Base-by-base conservation (phyloP, 495 filamentous ascomycete genomes). In the Aspergillus nanangensis region DNA sequence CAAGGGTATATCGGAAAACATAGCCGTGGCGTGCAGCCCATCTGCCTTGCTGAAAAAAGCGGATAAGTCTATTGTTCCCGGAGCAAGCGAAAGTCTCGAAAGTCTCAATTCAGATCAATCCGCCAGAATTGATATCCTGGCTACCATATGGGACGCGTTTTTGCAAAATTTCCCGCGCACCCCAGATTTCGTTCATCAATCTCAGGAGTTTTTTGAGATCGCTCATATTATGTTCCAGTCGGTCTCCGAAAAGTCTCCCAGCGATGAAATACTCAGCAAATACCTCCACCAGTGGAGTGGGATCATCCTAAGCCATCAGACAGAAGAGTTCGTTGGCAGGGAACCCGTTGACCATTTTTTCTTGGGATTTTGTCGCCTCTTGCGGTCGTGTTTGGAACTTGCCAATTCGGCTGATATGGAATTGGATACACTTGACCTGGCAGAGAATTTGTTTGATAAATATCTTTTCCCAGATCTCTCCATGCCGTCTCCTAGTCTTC, bases 381-480 rank as follows among this genome's bases (percentile, higher is more conserved):
- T 80, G 5, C 64, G 67, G 48, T 65, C 59, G 41, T 80, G 76
- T 44, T 56, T 80, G 15, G 65, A 78, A 14, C 58, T 74, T 21
- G 69, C 71, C n/a, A 67, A 67, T 24, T 50, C 53, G n/a, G 66
- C 62, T 18, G 60, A 70, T 37, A 61, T 72, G 27, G 49, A 67
- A 8, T 35, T 83, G 19, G 55, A 75, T 15, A 74, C 74, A 23
- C 65, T 65, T 37, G 61, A 65, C 4, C 71, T 90, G 33, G 74
- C 78, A 14, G 75, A 76, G 39, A 66, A 66, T 11, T 62, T 93
- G 13, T 84, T 90, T 53, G 75, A 67, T 48, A 78, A 71, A 33
- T 84, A 87, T 51, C 75, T 95, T 1, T 92, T 90, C 53, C 85
- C 82, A 1, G 75, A 76, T 7, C 63, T 83, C 18, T 69, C 78